phyloP scores from a whole-genome alignment of 2,329 filamentous ascomycete genomes.

The Ophiostoma novo-ulmi region DNA sequence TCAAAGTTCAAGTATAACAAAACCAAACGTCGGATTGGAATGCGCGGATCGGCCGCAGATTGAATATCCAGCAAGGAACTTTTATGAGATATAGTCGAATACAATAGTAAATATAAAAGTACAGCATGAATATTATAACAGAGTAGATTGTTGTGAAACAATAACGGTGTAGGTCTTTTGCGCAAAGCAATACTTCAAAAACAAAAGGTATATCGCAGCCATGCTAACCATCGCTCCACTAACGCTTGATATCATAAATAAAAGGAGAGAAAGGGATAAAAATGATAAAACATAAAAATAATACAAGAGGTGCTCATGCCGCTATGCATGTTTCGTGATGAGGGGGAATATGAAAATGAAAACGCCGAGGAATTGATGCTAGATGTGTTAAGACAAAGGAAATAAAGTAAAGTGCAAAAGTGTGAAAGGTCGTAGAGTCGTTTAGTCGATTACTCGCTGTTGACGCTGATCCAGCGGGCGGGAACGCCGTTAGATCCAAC shows the following conservation, averaged over 20 bases:
- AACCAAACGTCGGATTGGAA: not conserved
- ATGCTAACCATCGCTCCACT: not conserved
- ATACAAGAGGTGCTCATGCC: conserved; percentile 12
- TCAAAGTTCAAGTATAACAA: not conserved
- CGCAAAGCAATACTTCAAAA: not conserved
- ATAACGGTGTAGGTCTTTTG: conserved; percentile 1
- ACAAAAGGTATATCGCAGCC: conserved; percentile 15
- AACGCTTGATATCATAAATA: conserved; percentile 3
- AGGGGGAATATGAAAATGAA: not conserved
- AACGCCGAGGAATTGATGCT: not conserved
- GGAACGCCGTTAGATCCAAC: conserved; percentile 56
- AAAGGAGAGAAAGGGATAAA: not conserved
- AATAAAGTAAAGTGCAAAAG: not conserved
- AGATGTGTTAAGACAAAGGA: conserved; percentile 7
- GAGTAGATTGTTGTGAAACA: not conserved
- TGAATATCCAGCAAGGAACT: not conserved
- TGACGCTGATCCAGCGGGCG: conserved; percentile 49
- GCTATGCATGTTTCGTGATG: conserved; percentile 5
- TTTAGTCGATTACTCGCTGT: conserved; percentile 14
- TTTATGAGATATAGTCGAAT: not conserved
- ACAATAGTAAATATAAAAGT: not conserved
- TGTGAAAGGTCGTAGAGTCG: not conserved
- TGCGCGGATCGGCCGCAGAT: not conserved
- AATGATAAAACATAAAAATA: conserved; percentile 2
- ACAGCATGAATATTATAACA: not conserved